These are phyloP conservation scores for Tubosaeta brunneosetosa DNA, from an alignment of 768 basidiomycete species.

Conservation along the genomic window DNA sequence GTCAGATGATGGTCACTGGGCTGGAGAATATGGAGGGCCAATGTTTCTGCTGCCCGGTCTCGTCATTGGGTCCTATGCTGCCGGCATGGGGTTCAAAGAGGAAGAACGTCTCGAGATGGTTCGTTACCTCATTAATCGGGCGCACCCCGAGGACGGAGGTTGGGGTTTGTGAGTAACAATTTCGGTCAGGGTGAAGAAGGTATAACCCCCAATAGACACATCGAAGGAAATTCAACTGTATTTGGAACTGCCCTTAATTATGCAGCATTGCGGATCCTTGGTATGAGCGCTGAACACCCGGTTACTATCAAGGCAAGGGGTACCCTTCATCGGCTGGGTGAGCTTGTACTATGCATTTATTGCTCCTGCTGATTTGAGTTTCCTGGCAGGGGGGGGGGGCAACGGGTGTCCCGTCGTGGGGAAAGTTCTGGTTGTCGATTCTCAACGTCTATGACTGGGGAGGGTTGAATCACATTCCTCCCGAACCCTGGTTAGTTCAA, in stretches of 20 bases:
- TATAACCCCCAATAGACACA: constrained; percentile 58
- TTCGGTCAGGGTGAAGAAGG: not conserved
- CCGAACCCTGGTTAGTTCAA: constrained; percentile 77
- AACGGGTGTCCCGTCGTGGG: constrained; percentile 80
- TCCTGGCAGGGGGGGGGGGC: constrained; percentile 66
- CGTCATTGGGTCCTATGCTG: no score
- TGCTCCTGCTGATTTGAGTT: not conserved
- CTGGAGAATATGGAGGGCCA: no score
- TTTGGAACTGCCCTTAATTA: no score
- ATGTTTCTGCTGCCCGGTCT: no score
- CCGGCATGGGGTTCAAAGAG: no score
- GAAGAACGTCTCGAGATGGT: no score
- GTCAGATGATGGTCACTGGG: no score
- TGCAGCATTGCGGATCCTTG: constrained; percentile 76
- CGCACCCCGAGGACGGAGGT: constrained; percentile 79
- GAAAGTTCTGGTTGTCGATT: constrained; percentile 93
- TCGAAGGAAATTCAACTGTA: constrained; percentile 90
- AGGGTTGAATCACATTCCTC: constrained; percentile 85
- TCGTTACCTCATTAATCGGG: constrained; percentile 79
- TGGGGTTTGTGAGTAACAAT: constrained; percentile 85
- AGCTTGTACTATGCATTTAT: constrained; percentile 2
- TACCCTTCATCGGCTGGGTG: constrained; percentile 81
- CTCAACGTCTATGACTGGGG: constrained; percentile 96
- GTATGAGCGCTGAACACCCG: constrained; percentile 81
- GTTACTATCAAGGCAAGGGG: constrained; percentile 75